These are phyloP conservation scores for Ceratocystiopsis sp. DNA, from an alignment of 2,329 filamentous ascomycete genomes.

Conservation along the genomic window DNA sequence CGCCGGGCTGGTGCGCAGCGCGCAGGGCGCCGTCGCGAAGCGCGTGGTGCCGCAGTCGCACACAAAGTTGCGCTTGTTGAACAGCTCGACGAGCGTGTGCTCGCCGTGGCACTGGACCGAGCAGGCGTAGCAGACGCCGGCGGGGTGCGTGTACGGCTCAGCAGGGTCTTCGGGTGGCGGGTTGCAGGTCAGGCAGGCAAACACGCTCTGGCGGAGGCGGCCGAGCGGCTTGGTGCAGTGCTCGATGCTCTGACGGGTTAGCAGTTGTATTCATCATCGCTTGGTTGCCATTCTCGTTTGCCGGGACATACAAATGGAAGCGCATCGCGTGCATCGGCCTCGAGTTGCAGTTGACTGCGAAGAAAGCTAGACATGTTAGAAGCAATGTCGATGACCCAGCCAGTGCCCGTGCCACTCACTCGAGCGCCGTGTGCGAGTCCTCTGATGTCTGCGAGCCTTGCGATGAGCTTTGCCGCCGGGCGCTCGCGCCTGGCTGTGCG, in stretches of 20 bases:
- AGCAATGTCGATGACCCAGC: too few relatives aligned
- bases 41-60: conserved; percentile 92
- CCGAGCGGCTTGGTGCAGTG: conserved; percentile 85
- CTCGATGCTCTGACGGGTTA: conserved; percentile 57
- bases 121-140: conserved; percentile 90
- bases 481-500: conserved; percentile 12
- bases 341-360: conserved; percentile 71
- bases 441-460: conserved; percentile 43
- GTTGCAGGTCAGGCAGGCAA: conserved; percentile 87
- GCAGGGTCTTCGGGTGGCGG: conserved; percentile 49
- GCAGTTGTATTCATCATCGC: too few relatives aligned
- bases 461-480: conserved; percentile 42
- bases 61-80: conserved; percentile 85
- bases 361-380: conserved; percentile 47
- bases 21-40: conserved; percentile 55
- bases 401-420: conserved; percentile 24
- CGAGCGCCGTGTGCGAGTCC: conserved; percentile 54
- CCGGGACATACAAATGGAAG: conserved; percentile 60
- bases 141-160: conserved; percentile 45
- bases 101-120: conserved; percentile 95
- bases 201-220: conserved; percentile 71
- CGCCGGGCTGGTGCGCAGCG: conserved; percentile 50
- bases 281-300: background rate
- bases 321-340: conserved; percentile 87
- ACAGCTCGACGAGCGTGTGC: conserved; percentile 86